Conservation (phyloP, 139 green algal species). For the Chlorella sp. region DNA sequence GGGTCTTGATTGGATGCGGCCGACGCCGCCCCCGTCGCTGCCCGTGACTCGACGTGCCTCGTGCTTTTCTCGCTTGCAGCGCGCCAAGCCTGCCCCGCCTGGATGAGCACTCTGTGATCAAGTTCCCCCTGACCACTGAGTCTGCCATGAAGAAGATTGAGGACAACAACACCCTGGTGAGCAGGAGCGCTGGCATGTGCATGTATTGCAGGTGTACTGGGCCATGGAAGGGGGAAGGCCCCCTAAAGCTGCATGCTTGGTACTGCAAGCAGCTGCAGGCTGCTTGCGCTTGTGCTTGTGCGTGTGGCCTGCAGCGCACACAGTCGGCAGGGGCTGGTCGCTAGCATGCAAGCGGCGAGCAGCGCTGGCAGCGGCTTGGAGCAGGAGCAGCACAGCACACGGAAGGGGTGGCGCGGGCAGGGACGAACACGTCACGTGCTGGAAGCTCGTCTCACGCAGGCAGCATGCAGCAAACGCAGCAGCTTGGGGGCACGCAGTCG, state of each 20-base stretch:
- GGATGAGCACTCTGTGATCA: conserved; percentile 90
- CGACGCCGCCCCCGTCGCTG: background rate
- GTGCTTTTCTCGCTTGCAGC: conserved; percentile 57
- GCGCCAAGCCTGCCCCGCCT: conserved; percentile 75
- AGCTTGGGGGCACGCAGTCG: no score
- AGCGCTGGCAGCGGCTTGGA: background rate
- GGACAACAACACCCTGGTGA: conserved; percentile 99
- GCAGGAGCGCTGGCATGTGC: background rate
- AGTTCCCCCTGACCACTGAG: conserved; percentile 98
- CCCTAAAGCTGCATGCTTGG: background rate
- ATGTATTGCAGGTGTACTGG: no score
- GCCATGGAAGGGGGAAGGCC: background rate
- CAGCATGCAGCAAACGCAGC: background rate
- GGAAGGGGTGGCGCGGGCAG: no score
- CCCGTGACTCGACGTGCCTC: background rate
- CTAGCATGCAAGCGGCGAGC: background rate
- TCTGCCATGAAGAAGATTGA: conserved; percentile 99
- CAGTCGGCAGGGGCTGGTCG: background rate
- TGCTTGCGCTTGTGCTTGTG: background rate
- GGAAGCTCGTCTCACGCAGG: background rate
- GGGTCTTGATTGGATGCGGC: background rate
- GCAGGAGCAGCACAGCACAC: background rate
- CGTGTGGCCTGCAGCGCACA: background rate
- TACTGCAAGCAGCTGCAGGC: background rate
- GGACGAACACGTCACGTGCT: background rate